These are phyloP conservation scores for Dictyostelium citrinum DNA, from an alignment of 78 protist species.

Conservation along the genomic window DNA sequence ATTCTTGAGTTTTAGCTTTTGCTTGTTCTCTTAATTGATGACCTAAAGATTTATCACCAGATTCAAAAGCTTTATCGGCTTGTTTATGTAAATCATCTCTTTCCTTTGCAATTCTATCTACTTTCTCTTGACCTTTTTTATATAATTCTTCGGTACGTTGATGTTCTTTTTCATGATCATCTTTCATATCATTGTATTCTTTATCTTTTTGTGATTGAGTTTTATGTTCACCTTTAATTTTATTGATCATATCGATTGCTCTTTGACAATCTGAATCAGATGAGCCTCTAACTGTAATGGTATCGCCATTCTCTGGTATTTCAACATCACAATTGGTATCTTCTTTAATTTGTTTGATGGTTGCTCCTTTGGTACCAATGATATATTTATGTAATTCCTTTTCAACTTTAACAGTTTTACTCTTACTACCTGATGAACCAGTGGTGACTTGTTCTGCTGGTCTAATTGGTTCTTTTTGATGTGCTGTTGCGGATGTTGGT, in stretches of 20 bases:
- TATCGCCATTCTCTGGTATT: neutral
- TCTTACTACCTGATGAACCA: neutral
- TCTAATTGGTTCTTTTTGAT: neutral
- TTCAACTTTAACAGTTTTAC: slow-evolving; percentile 12
- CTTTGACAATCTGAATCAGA: neutral
- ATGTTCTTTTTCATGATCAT: slow-evolving; percentile 69
- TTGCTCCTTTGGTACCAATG: slow-evolving; percentile 73
- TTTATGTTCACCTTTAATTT: neutral
- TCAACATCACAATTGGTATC: neutral
- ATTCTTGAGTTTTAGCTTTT: slow-evolving; percentile 6
- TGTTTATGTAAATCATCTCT: slow-evolving; percentile 37
- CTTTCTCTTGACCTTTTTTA: slow-evolving; percentile 55
- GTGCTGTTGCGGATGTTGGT: neutral
- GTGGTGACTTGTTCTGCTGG: neutral
- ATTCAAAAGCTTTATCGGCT: slow-evolving; percentile 44
- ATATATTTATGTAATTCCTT: slow-evolving; percentile 52
- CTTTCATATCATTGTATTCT: slow-evolving; percentile 21
- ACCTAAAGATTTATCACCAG: slow-evolving; percentile 65
- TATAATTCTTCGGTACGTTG: slow-evolving; percentile 66
- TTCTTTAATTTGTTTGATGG: slow-evolving; percentile 52
- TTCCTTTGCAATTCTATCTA: slow-evolving; percentile 33
- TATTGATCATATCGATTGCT: slow-evolving; percentile 35
- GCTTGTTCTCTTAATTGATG: slow-evolving; percentile 48
- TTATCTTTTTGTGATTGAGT: slow-evolving; percentile 22
- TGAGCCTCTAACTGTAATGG: slow-evolving; percentile 31